phyloP scores from a whole-genome alignment of 768 basidiomycete species.

The Leccinum arenicola region DNA sequence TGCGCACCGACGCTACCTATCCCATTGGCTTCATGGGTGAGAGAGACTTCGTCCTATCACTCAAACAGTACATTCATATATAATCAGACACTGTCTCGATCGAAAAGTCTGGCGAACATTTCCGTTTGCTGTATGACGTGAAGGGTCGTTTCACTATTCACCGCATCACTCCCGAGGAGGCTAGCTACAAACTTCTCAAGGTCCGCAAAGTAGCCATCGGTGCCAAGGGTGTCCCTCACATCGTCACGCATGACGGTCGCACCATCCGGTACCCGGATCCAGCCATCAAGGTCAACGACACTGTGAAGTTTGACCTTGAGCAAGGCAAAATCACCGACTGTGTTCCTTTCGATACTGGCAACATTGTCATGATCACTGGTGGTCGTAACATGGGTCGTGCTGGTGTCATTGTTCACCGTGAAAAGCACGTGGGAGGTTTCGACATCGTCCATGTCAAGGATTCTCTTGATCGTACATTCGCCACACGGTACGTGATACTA shows the following conservation, averaged over 20 bases:
- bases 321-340: constrained; percentile 90
- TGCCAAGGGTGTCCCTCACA: constrained; percentile 89
- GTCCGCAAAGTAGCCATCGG: constrained; percentile 92
- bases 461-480: constrained; percentile 91
- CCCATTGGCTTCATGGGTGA: constrained; percentile 97
- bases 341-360: constrained; percentile 96
- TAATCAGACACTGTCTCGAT: constrained; percentile 87
- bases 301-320: constrained; percentile 94
- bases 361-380: constrained; percentile 96
- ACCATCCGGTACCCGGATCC: constrained; percentile 99
- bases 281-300: constrained; percentile 92
- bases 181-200: constrained; percentile 93
- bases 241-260: constrained; percentile 98
- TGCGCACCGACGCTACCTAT: constrained; percentile 95
- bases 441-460: constrained; percentile 99
- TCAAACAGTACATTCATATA: constrained; percentile 1
- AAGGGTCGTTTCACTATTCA: constrained; percentile 99
- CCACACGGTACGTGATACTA: constrained; percentile 74
- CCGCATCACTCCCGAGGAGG: constrained; percentile 98
- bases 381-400: constrained; percentile 99
- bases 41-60: constrained; percentile 30
- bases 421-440: constrained; percentile 97
- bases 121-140: constrained; percentile 98
- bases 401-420: constrained; percentile 93
- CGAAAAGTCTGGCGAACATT: constrained; percentile 98